phyloP scores from a whole-genome alignment of 1,139 yeast species.

The Geotrichum phurueaensis region DNA sequence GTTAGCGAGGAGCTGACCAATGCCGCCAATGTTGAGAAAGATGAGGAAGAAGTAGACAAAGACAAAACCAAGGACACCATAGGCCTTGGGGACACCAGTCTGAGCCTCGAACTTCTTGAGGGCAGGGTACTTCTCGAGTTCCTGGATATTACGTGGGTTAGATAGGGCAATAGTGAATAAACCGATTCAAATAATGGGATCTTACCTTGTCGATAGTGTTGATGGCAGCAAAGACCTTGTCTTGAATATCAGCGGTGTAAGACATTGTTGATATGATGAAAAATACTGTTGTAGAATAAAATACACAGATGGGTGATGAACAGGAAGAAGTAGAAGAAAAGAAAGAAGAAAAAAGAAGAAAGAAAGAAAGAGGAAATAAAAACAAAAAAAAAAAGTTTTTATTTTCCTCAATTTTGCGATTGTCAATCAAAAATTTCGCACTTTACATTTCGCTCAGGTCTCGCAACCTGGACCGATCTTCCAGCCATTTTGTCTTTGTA shows the following conservation, averaged over 20 bases:
- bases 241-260: slow-evolving; percentile 25
- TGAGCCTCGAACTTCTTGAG: slow-evolving; percentile 35
- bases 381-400: slow-evolving; percentile 4
- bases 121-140: slow-evolving; percentile 34
- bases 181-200: not conserved
- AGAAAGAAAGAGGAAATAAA: not conserved
- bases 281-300: not conserved
- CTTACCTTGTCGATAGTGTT: slow-evolving; percentile 30
- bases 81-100: slow-evolving; percentile 69
- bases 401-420: not conserved
- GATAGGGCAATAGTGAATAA: not conserved
- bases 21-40: slow-evolving; percentile 80
- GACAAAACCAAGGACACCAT: slow-evolving; percentile 63
- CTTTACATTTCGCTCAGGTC: not conserved
- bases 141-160: slow-evolving; percentile 20
- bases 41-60: slow-evolving; percentile 66
- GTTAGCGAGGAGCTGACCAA: slow-evolving; percentile 89
- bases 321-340: not conserved
- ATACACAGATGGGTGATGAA: not conserved
- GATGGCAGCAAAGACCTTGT: slow-evolving; percentile 28
- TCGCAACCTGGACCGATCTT: too few species aligned
- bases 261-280: slow-evolving; percentile 12
- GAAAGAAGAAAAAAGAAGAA: not conserved
- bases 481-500: too few species aligned
- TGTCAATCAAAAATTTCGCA: not conserved